Conservation (phyloP, 108 stramenopile species). For the Mediolabrus comicus region DNA sequence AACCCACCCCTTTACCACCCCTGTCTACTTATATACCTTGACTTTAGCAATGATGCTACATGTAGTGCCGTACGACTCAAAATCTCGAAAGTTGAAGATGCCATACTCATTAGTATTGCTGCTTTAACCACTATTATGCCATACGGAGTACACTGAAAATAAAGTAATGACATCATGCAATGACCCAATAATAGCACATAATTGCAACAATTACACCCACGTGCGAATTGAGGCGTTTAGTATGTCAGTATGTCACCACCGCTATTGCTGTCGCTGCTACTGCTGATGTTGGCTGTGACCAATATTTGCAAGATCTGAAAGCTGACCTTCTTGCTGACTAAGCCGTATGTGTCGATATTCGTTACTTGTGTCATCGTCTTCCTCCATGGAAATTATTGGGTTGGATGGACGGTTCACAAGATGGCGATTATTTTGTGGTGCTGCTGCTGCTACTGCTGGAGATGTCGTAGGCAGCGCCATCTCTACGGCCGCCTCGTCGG, state of each 20-base stretch:
- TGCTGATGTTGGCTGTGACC: neutral
- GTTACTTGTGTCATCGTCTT: constrained; percentile 18
- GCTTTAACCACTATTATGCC: no score
- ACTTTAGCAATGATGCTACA: no score
- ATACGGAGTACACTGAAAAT: no score
- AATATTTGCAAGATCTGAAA: no score
- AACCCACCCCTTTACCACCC: no score
- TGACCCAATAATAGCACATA: constrained; percentile 68
- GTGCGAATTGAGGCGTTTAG: constrained; percentile 56
- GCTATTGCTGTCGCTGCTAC: neutral
- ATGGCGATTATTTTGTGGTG: no score
- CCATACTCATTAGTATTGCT: no score
- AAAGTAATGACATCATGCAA: constrained; percentile 40
- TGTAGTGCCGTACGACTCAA: constrained; percentile 89
- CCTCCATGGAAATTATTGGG: constrained; percentile 42
- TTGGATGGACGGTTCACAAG: constrained; percentile 37
- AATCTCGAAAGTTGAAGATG: constrained; percentile 89
- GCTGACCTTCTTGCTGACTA: no score
- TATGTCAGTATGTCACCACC: constrained; percentile 1
- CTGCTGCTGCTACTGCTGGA: no score
- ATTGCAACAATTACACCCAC: constrained; percentile 82
- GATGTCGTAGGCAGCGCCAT: no score
- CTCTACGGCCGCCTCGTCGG: no score
- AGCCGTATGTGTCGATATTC: neutral
- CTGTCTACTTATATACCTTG: no score